Evolutionary conservation across 2,329 filamentous ascomycete genomes (phyloP).

Genomic region (Beauveria scarabaeidicola): DNA sequence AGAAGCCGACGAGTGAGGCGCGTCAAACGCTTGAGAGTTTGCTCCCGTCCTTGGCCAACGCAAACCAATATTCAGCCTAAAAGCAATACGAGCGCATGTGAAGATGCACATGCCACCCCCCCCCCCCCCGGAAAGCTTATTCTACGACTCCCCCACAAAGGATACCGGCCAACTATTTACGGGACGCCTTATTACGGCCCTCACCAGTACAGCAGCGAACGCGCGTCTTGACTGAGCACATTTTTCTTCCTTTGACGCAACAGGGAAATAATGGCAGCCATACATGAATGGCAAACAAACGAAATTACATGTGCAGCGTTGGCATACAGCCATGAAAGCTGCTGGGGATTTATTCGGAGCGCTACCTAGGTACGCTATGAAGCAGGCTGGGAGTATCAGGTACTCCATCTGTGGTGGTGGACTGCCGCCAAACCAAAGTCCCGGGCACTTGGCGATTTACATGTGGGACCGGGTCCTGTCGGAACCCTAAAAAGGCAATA

Average conservation of each 20-base stretch:
- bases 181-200: not conserved
- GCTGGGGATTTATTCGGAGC: not conserved
- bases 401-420: not conserved
- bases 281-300: not conserved
- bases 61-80: not conserved
- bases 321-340: not conserved
- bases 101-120: not conserved
- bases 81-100: not conserved
- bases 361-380: not conserved
- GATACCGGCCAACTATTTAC: not conserved
- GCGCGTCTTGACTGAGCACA: not conserved
- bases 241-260: not conserved
- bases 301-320: not conserved
- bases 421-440: not conserved
- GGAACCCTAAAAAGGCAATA: conserved; percentile 3
- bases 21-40: not conserved
- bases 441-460: not conserved
- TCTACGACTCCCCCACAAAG: not conserved
- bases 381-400: not conserved
- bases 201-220: not conserved
- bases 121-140: not conserved
- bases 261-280: not conserved
- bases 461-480: conserved; percentile 8
- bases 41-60: not conserved
- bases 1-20: conserved; percentile 27